Percentiles rank a stretch among this genome's conserved stretches.
phyloP scores from a whole-genome alignment of 352 stramenopile species.

The Elongisporangium senticosum region DNA sequence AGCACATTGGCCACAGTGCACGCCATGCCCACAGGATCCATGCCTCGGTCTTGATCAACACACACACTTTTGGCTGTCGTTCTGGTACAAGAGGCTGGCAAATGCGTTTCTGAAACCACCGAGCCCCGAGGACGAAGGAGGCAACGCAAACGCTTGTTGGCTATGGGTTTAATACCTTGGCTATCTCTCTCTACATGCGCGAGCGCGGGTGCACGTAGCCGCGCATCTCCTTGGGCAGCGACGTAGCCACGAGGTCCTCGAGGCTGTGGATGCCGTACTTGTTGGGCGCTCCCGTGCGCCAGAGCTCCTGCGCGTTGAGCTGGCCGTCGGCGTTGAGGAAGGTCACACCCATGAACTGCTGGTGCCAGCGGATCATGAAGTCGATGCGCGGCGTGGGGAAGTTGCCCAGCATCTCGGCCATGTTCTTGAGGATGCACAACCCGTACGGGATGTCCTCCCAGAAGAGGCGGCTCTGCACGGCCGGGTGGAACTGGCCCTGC shows the following conservation, averaged over 20 bases:
- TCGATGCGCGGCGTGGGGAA: slow-evolving; percentile 90
- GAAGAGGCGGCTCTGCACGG: slow-evolving; percentile 84
- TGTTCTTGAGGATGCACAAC: slow-evolving; percentile 92
- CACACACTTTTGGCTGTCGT: too few relatives aligned
- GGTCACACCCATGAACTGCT: slow-evolving; percentile 87
- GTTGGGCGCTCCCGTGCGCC: slow-evolving; percentile 85
- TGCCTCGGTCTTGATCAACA: too few relatives aligned
- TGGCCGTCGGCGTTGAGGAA: slow-evolving; percentile 85
- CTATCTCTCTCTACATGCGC: slow-evolving; percentile 48
- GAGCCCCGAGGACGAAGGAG: too few relatives aligned
- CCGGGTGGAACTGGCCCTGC: slow-evolving; percentile 73
- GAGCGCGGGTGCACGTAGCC: slow-evolving; percentile 86
- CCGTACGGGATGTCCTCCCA: slow-evolving; percentile 92
- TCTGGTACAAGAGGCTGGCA: too few relatives aligned
- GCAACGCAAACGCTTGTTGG: too few relatives aligned
- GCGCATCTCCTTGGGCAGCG: slow-evolving; percentile 81
- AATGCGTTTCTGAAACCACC: too few relatives aligned
- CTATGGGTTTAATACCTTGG: too few relatives aligned
- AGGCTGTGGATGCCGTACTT: slow-evolving; percentile 90
- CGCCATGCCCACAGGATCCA: too few relatives aligned
- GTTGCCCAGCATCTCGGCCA: slow-evolving; percentile 90
- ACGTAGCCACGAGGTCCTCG: slow-evolving; percentile 88
- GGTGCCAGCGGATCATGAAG: slow-evolving; percentile 93
- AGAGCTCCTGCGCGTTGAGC: slow-evolving; percentile 85
- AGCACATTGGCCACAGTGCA: slow-evolving; percentile 1